Percentiles rank a stretch among this genome's conserved stretches.
These are phyloP conservation scores for Rhodotorula sp. DNA, from an alignment of 1,284 basidiomycete genomes.

Conservation along the genomic window DNA sequence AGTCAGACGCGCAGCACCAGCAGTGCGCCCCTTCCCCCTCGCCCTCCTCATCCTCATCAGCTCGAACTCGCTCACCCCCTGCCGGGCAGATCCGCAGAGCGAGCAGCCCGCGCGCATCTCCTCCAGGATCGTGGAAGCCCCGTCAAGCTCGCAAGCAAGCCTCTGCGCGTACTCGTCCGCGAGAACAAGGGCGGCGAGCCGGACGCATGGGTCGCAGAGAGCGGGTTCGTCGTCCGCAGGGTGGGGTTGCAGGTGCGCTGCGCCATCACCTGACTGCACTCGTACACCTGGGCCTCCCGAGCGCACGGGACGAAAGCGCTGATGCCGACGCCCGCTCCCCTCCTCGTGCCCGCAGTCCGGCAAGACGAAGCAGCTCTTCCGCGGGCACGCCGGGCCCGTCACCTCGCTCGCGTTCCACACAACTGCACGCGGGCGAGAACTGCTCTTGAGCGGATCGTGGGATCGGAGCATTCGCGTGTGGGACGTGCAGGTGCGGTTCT, in stretches of 20 bases:
- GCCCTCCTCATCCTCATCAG: background rate
- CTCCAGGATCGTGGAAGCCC: constrained; percentile 65
- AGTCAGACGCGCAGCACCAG: constrained; percentile 72
- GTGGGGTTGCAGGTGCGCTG: constrained; percentile 69
- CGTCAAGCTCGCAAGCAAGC: constrained; percentile 71
- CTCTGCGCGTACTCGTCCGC: constrained; percentile 67
- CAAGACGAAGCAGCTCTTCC: constrained; percentile 68
- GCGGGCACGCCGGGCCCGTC: constrained; percentile 82
- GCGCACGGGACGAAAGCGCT: background rate
- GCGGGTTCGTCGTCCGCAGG: constrained; percentile 70
- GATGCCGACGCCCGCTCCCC: background rate
- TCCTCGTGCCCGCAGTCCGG: constrained; percentile 62
- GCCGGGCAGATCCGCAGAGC: constrained; percentile 19
- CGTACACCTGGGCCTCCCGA: too few relatives aligned
- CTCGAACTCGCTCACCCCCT: background rate
- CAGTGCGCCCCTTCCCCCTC: constrained; percentile 56
- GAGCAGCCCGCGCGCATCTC: constrained; percentile 21
- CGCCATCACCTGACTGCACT: too few relatives aligned
- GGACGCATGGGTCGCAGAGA: constrained; percentile 81
- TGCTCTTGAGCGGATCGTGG: constrained; percentile 83
- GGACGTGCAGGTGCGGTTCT: constrained; percentile 65
- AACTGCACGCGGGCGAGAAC: constrained; percentile 29
- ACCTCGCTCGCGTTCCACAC: constrained; percentile 70
- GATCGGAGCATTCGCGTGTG: constrained; percentile 85
- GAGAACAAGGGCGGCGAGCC: constrained; percentile 17